Conservation (phyloP, 371 early-diverging fungal species). For the Mycotypha africana region DNA sequence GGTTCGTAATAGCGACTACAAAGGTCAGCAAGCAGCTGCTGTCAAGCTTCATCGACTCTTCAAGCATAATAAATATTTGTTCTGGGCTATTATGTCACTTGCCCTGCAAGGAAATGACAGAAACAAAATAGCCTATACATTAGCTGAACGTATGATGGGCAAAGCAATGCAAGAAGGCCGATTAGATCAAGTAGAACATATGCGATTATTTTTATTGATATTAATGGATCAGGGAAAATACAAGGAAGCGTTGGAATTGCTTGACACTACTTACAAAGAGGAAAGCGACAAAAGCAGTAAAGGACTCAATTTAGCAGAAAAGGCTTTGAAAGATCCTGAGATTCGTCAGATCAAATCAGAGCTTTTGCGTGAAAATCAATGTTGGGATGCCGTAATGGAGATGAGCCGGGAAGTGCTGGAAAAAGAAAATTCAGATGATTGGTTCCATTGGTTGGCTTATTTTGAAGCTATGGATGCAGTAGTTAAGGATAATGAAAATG, state of each 20-base stretch:
- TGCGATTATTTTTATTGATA: constrained; percentile 66
- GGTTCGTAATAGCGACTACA: constrained; percentile 65
- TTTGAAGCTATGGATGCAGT: constrained; percentile 51
- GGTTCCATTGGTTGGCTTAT: constrained; percentile 62
- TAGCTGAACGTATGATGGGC: constrained; percentile 85
- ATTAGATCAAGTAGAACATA: constrained; percentile 47
- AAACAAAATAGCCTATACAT: constrained; percentile 52
- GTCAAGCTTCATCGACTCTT: constrained; percentile 77
- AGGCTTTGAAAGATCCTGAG: constrained; percentile 61
- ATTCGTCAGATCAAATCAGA: constrained; percentile 58
- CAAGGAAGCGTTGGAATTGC: constrained; percentile 51
- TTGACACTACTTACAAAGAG: constrained; percentile 45
- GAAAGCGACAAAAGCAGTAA: no score
- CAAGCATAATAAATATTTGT: constrained; percentile 73
- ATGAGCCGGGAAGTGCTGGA: constrained; percentile 37
- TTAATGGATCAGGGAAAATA: constrained; percentile 59
- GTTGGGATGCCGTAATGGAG: constrained; percentile 37
- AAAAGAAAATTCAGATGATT: constrained; percentile 62
- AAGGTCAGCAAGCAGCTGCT: constrained; percentile 80
- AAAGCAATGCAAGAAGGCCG: constrained; percentile 73
- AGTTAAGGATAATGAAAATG: constrained; percentile 7
- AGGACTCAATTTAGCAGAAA: constrained; percentile 56
- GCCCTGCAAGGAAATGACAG: constrained; percentile 52
- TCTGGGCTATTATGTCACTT: constrained; percentile 84
- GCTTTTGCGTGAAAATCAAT: constrained; percentile 39